Conservation (phyloP, 148 eudicot genomes). For the Rhododendron williamsianum region DNA sequence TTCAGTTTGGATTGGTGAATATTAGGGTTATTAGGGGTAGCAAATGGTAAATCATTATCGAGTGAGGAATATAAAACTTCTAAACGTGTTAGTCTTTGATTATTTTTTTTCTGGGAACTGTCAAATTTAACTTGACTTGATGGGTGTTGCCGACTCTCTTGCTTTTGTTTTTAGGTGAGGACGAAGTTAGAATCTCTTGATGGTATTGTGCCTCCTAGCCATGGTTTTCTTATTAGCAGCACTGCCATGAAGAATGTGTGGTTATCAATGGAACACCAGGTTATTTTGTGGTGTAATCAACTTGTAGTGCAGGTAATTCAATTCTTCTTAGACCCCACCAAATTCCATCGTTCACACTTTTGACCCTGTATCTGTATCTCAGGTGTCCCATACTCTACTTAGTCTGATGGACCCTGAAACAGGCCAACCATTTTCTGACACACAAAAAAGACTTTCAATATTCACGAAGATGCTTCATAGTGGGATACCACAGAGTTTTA, state of each 20-base stretch:
- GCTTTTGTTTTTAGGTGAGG: conserved; percentile 53
- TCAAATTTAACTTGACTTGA: background rate
- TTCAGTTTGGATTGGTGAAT: background rate
- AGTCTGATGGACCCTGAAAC: conserved; percentile 69
- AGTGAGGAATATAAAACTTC: background rate
- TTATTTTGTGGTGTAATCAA: conserved; percentile 95
- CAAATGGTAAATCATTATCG: background rate
- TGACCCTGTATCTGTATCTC: conserved; percentile 23
- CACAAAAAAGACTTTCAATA: conserved; percentile 60
- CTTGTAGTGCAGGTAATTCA: conserved; percentile 74
- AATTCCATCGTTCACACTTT: background rate
- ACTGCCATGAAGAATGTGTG: conserved; percentile 86
- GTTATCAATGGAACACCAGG: conserved; percentile 98
- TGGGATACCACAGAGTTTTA: conserved; percentile 62
- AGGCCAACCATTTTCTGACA: conserved; percentile 54
- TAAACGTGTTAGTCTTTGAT: background rate
- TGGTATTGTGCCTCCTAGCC: conserved; percentile 85
- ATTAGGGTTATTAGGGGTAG: background rate
- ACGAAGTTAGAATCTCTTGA: conserved; percentile 82
- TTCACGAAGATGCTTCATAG: conserved; percentile 81
- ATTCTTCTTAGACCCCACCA: conserved; percentile 2
- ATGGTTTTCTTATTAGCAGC: conserved; percentile 84
- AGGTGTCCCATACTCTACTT: conserved; percentile 95
- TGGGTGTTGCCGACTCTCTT: conserved; percentile 3
- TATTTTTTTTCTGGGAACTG: background rate